Conservation (phyloP, 768 basidiomycete genomes). For the Termitomyces eurrhizus region DNA sequence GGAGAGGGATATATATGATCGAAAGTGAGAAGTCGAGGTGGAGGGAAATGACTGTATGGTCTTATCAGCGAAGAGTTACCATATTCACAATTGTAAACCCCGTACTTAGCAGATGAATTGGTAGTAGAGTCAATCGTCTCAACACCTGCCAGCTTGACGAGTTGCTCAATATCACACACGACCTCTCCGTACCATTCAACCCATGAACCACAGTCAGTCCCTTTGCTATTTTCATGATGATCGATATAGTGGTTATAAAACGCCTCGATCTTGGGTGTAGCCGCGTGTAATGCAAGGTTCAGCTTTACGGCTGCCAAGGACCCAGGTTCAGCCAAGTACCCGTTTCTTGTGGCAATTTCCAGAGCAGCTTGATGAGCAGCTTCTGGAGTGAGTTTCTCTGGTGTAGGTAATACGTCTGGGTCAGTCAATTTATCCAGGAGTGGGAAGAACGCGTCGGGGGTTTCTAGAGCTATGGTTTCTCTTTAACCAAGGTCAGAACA, state of each 20-base stretch:
- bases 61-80: not conserved
- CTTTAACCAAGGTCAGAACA: constrained; percentile 34
- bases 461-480: constrained; percentile 76
- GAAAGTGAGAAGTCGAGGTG: constrained; percentile 60
- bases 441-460: constrained; percentile 71
- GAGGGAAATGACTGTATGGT: constrained; percentile 25
- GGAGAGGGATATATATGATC: constrained; percentile 71
- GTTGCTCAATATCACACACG: constrained; percentile 62
- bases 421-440: constrained; percentile 64
- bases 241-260: constrained; percentile 70
- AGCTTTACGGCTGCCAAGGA: constrained; percentile 59
- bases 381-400: constrained; percentile 38
- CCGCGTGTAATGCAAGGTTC: constrained; percentile 72
- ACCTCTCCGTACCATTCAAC: constrained; percentile 80
- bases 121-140: constrained; percentile 43
- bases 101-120: constrained; percentile 24
- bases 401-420: constrained; percentile 34
- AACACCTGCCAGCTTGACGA: constrained; percentile 48
- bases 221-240: constrained; percentile 26
- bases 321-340: constrained; percentile 46
- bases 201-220: constrained; percentile 61
- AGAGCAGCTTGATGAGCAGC: constrained; percentile 53
- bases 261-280: constrained; percentile 79
- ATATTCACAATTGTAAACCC: constrained; percentile 1
- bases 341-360: constrained; percentile 42